These are phyloP conservation scores for Auricularia sp. DNA, from an alignment of 768 basidiomycete genomes.

Conservation along the genomic window DNA sequence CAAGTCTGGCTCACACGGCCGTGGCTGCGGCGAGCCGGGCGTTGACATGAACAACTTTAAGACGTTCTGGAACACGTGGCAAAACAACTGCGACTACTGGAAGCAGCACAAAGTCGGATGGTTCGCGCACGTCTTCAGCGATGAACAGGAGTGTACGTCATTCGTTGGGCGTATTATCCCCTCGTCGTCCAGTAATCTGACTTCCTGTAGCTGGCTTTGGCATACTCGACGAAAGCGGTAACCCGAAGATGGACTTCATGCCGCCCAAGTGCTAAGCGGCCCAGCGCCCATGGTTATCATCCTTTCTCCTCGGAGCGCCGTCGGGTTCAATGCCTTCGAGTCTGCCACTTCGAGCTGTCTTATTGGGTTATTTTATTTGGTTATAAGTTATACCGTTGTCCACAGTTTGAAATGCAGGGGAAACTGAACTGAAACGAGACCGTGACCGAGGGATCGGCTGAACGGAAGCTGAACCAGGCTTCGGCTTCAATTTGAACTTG, in stretches of 20 bases:
- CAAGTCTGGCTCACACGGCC: neutral
- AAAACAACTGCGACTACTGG: slow-evolving; percentile 6
- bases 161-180: neutral
- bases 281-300: neutral
- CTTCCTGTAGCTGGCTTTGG: slow-evolving; percentile 5
- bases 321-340: too few species aligned
- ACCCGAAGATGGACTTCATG: slow-evolving; percentile 2
- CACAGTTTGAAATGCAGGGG: too few species aligned
- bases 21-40: neutral
- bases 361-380: too few species aligned
- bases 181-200: neutral
- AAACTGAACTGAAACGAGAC: too few species aligned
- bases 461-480: too few species aligned
- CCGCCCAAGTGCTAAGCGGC: neutral
- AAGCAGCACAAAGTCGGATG: slow-evolving; percentile 5
- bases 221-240: slow-evolving; percentile 1
- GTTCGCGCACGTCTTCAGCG: slow-evolving; percentile 7
- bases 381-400: too few species aligned
- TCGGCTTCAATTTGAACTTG: too few species aligned
- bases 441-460: too few species aligned
- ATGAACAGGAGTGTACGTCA: neutral
- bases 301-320: neutral
- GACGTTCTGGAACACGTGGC: slow-evolving; percentile 6
- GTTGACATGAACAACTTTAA: slow-evolving; percentile 1
- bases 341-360: too few species aligned